Base-by-base conservation (phyloP, 768 basidiomycete species). In the Lyophyllum atratum region DNA sequence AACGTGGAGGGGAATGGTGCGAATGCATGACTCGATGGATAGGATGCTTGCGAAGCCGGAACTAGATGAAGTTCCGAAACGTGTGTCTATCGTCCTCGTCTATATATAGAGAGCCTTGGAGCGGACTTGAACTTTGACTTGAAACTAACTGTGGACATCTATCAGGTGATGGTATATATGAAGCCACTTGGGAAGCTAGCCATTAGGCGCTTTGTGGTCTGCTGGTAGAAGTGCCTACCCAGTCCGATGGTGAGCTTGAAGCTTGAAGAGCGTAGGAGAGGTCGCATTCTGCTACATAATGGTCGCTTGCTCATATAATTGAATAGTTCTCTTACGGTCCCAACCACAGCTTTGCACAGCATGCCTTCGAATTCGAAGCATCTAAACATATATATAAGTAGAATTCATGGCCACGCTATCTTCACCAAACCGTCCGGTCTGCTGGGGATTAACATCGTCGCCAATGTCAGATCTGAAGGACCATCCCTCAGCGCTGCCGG, bases 121-220 rank as follows among this genome's bases (percentile, higher is more conserved):
- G 34, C 34, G 17, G 34, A 4, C 34, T 37, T 37, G 34, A 37
- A 11, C 11, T 31, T 31, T 11, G 29, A 5, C 3, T 15, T 3
- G 17, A n/a, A n/a, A n/a, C 39, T n/a, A 19, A 40, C 39, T 40
- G 17, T 40, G 17, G 39, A 17, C n/a, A 15, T n/a, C n/a, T 45
- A 40, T 55, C 54, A 47, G 54, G 54, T 55, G 54, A 48, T 49
- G 31, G 22, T 31, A 3, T 11, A 33, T 19, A n/a, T 29, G 6
- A 5, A n/a, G 5, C 14, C 17, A 21, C 9, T 31, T 11, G 9
- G 17, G 19, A 49, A 34, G 8, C 17, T 3, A 45, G n/a, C 7
- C 7, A 43, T 3, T 3, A 2, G 3, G 42, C 19, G 19, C 42
- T 43, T 43, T 7, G 21, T 19, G 12, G 22, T 43, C 42, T 43